phyloP scores from a whole-genome alignment of 2,329 filamentous ascomycete species.

The Penicillium sp. region DNA sequence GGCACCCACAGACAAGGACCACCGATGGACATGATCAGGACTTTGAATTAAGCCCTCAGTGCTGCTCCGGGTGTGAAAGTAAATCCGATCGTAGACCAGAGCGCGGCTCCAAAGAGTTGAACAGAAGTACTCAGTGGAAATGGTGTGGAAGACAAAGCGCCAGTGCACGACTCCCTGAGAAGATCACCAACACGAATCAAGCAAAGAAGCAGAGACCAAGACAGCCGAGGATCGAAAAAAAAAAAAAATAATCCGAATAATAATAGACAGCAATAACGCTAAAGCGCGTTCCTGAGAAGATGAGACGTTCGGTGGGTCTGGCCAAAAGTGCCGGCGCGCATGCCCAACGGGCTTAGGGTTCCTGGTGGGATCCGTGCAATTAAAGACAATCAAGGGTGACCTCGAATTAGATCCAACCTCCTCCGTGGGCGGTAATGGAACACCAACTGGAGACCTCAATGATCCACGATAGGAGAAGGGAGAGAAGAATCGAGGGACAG shows the following conservation, averaged over 20 bases:
- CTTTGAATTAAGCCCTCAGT: conserved; percentile 3
- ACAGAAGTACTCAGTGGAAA: too few species aligned
- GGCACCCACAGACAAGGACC: conserved; percentile 34
- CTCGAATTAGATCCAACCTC: conserved; percentile 8
- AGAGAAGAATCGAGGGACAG: background rate
- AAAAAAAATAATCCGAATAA: background rate
- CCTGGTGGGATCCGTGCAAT: conserved; percentile 21
- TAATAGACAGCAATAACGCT: conserved; percentile 7
- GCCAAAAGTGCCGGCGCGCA: conserved; percentile 23
- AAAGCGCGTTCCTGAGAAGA: conserved; percentile 14
- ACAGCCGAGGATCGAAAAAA: conserved; percentile 5
- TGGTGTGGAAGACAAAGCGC: background rate
- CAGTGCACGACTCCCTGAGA: background rate
- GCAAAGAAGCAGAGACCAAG: conserved; percentile 6
- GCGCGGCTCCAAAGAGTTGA: too few species aligned
- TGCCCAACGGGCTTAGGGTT: conserved; percentile 23
- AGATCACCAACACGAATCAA: background rate
- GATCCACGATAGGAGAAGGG: conserved; percentile 2
- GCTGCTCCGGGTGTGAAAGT: background rate
- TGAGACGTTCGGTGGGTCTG: conserved; percentile 26
- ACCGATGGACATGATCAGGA: conserved; percentile 32
- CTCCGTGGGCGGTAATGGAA: background rate
- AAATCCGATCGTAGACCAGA: too few species aligned
- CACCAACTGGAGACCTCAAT: background rate
- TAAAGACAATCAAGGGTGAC: conserved; percentile 20